phyloP scores from a whole-genome alignment of 139 green algal genomes.

The Ettlia oleoabundans region DNA sequence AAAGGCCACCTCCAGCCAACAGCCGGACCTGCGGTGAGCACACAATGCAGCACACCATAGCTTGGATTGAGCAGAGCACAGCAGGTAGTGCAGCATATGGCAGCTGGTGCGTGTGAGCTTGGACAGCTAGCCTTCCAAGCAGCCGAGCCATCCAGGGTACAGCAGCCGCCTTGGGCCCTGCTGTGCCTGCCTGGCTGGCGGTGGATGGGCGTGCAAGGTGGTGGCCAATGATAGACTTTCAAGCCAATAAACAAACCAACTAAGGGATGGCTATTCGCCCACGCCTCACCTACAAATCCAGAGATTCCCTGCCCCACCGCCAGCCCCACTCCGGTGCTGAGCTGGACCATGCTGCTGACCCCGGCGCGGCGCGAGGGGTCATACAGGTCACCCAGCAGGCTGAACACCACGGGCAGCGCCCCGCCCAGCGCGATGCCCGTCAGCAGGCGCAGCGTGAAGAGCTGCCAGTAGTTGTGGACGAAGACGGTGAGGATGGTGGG shows the following conservation, averaged over 20 bases:
- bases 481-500: constrained; percentile 80
- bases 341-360: constrained; percentile 30
- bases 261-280: no score
- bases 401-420: constrained; percentile 82
- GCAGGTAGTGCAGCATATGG: no score
- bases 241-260: no score
- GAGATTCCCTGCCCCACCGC: constrained; percentile 74
- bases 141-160: no score
- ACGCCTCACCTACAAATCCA: constrained; percentile 65
- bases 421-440: constrained; percentile 87
- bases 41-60: no score
- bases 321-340: constrained; percentile 59
- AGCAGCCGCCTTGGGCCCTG: no score
- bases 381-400: constrained; percentile 81
- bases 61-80: no score
- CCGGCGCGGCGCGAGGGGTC: constrained; percentile 46
- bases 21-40: constrained; percentile 45
- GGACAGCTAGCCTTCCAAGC: no score
- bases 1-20: constrained; percentile 88
- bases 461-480: constrained; percentile 81
- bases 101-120: no score
- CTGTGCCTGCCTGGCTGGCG: no score
- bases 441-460: constrained; percentile 80
- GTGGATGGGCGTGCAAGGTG: no score
- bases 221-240: no score